A percentile compares a stretch with the other conserved stretches of the same genome.
phyloP scores from a whole-genome alignment of 1,139 yeast species.

The Geotrichum cucujoidarum region DNA sequence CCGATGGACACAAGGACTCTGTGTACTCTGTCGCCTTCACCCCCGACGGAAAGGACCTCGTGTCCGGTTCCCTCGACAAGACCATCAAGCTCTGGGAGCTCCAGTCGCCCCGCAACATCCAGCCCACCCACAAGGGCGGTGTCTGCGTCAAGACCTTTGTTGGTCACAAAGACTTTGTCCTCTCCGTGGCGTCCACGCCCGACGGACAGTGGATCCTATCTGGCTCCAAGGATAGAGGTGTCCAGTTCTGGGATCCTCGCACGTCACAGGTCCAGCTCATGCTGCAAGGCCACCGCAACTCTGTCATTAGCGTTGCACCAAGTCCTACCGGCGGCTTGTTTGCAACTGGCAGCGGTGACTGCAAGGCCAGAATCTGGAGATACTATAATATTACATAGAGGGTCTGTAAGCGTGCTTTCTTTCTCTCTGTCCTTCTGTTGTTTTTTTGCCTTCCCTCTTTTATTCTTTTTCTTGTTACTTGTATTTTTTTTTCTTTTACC shows the following conservation, averaged over 20 bases:
- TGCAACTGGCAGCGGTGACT: constrained; percentile 98
- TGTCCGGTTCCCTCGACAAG: constrained; percentile 91
- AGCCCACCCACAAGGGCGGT: constrained; percentile 42
- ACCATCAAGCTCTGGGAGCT: constrained; percentile 95
- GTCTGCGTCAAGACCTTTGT: constrained; percentile 86
- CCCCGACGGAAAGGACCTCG: constrained; percentile 86
- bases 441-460: no score
- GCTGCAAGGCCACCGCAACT: constrained; percentile 96
- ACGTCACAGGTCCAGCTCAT: constrained; percentile 90
- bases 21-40: constrained; percentile 94
- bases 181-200: constrained; percentile 91
- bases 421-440: not conserved
- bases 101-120: constrained; percentile 44
- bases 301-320: constrained; percentile 92
- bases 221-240: constrained; percentile 96
- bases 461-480: not conserved
- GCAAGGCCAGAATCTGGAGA: constrained; percentile 95
- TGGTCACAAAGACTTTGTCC: constrained; percentile 94
- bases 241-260: constrained; percentile 91
- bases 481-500: no score
- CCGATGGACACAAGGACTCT: constrained; percentile 94
- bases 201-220: constrained; percentile 87
- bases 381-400: constrained; percentile 36
- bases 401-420: not conserved
- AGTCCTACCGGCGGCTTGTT: constrained; percentile 75